These are phyloP conservation scores for Komagataella pastoris DNA, from an alignment of 805 yeast species.

Conservation along the genomic window DNA sequence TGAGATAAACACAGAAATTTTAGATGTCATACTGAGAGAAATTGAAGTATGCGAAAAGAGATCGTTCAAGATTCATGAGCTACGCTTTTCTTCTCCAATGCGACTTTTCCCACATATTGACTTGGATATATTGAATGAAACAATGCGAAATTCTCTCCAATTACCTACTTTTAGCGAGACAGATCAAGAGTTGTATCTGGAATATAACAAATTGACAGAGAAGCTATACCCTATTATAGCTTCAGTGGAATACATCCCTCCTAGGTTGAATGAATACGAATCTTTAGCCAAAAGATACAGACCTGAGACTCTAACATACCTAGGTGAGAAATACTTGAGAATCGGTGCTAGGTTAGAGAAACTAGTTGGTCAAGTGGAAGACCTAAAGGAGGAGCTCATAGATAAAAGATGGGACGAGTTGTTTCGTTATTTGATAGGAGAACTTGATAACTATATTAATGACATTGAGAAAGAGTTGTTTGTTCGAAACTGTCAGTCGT, in stretches of 20 bases:
- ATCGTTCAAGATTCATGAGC: conserved; percentile 23
- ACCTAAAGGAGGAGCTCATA: conserved; percentile 30
- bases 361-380: conserved; percentile 24
- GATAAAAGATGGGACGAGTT: conserved; percentile 44
- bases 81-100: conserved; percentile 24
- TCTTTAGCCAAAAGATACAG: conserved; percentile 14
- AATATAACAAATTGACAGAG: conserved; percentile 26
- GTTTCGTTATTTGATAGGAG: conserved; percentile 31
- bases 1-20: conserved; percentile 26
- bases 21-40: conserved; percentile 27
- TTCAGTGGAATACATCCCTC: conserved; percentile 37
- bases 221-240: conserved; percentile 37
- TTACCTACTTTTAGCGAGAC: conserved; percentile 24
- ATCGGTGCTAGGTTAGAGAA: conserved; percentile 26
- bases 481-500: background rate
- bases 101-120: conserved; percentile 24
- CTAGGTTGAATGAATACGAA: conserved; percentile 30
- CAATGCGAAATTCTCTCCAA: conserved; percentile 13
- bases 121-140: conserved; percentile 17
- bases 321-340: conserved; percentile 24
- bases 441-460: conserved; percentile 17
- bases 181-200: conserved; percentile 26
- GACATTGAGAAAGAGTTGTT: conserved; percentile 13
- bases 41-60: conserved; percentile 21
- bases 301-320: conserved; percentile 16